These are phyloP conservation scores for Fusarium nanum DNA, from an alignment of 2,329 filamentous ascomycete species.

Conservation along the genomic window DNA sequence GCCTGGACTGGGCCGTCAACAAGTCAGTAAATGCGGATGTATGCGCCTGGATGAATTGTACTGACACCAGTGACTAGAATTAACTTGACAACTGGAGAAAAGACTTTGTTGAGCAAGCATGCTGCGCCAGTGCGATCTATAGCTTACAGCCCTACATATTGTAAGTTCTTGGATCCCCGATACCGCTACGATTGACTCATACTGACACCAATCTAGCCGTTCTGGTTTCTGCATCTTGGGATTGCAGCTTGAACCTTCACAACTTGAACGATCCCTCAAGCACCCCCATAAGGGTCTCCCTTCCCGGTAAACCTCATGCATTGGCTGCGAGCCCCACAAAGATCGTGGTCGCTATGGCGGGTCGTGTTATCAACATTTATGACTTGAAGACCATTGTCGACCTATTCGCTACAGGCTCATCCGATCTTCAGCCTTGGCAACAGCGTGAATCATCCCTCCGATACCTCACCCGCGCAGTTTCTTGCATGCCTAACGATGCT, in stretches of 20 bases:
- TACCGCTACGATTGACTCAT: neutral
- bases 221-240: conserved; percentile 93
- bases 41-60: conserved; percentile 6
- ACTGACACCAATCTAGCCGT: conserved; percentile 62
- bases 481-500: conserved; percentile 96
- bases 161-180: conserved; percentile 54
- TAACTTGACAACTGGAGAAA: conserved; percentile 76
- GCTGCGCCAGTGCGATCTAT: conserved; percentile 83
- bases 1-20: conserved; percentile 87
- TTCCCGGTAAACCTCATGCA: conserved; percentile 91
- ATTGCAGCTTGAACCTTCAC: conserved; percentile 89
- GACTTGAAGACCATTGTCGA: conserved; percentile 77
- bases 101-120: conserved; percentile 83
- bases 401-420: conserved; percentile 59
- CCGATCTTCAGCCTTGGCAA: conserved; percentile 83
- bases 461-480: conserved; percentile 92
- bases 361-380: conserved; percentile 94
- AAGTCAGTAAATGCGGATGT: conserved; percentile 59
- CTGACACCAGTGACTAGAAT: conserved; percentile 57
- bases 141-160: conserved; percentile 80
- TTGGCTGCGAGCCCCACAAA: conserved; percentile 82
- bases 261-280: conserved; percentile 66
- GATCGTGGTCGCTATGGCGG: conserved; percentile 94
- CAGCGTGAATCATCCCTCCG: conserved; percentile 93
- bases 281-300: conserved; percentile 71